Evolutionary conservation across 768 basidiomycete species (phyloP), one percentile per base, ranked within the genome.

Genomic region (Boletus rubropictus): DNA sequence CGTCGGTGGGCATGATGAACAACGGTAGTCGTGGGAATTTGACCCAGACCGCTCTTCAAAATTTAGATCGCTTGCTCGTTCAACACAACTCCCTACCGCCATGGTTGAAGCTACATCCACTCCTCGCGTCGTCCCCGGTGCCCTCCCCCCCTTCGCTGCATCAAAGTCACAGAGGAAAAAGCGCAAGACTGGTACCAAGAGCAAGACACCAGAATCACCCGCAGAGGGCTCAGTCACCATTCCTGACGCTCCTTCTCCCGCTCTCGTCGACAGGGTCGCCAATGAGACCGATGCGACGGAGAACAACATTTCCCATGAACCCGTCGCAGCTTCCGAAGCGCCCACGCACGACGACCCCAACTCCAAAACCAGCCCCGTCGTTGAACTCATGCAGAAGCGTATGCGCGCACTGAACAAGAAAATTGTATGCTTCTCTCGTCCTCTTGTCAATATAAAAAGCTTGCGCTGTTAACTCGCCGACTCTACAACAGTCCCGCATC

Each of bases 401-500:
- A 67, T 89, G 59, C 87, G 89, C 53, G 72, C 77, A 32, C 76
- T 88, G 18, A 76, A 74, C 45, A 93, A 93, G 74, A 94, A 93
- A 69, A 87, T 92, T 52, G 90, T 89, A 62, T 55, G 80, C 71
- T 15, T 20, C 25, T 25, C 39, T 69, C 55, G 17, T 54, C 28
- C 38, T 43, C 21, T 33, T 31, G 5, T 21, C 29, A 5, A 17
- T 22, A 12, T 27, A 22, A 38, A 38, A 15, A 3, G 46, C 42
- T 59, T 20, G 54, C 41, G 31, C 37, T 29, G 31, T 42, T 52
- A 37, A 53, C 54, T 35, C 49, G 49, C 39, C 39, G 14, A 42
- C 48, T 46, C 33, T 31, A 34, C 42, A 21, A 32, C 55, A 94
- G 93, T 73, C 75, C 51, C 81, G 91, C 52, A 79, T 89, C 72